Evolutionary conservation across 2,329 filamentous ascomycete genomes (phyloP).

Genomic region (Penicillium brasilianum): DNA sequence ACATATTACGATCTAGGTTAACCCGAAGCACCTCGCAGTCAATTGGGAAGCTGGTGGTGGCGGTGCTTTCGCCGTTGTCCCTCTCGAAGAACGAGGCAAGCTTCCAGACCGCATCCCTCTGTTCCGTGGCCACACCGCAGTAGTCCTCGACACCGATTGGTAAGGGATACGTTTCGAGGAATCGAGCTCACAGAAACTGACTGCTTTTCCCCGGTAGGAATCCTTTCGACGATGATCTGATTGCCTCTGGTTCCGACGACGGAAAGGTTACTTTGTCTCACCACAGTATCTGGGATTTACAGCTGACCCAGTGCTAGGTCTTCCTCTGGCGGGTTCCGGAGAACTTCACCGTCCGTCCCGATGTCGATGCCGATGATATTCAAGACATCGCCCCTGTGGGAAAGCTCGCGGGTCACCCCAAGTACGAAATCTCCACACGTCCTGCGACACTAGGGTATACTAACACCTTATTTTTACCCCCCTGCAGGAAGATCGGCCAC

Average conservation of each 20-base stretch:
- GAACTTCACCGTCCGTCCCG: conserved; percentile 80
- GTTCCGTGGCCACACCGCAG: conserved; percentile 93
- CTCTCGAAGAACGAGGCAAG: conserved; percentile 85
- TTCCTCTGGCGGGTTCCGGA: conserved; percentile 96
- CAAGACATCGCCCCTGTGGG: conserved; percentile 78
- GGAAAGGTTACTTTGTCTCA: conserved; percentile 66
- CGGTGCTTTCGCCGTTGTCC: conserved; percentile 95
- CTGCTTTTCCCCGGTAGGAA: conserved; percentile 62
- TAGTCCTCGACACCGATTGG: conserved; percentile 98
- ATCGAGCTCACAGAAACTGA: not conserved
- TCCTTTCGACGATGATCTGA: conserved; percentile 91
- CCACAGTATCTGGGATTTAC: conserved; percentile 20
- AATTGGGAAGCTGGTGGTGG: conserved; percentile 98
- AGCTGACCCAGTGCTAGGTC: conserved; percentile 54
- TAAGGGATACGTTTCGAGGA: conserved; percentile 48
- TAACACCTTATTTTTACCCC: conserved; percentile 22
- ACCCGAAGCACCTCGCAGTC: conserved; percentile 93
- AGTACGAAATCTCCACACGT: conserved; percentile 57
- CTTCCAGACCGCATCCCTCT: conserved; percentile 90
- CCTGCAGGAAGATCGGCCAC: conserved; percentile 86
- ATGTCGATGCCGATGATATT: conserved; percentile 75
- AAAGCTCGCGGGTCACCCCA: conserved; percentile 84
- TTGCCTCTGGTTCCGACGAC: conserved; percentile 94
- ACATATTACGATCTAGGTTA: conserved; percentile 65
- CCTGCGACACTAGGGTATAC: conserved; percentile 21